Conservation (phyloP, 257 asterid genomes). For the Plantago major region DNA sequence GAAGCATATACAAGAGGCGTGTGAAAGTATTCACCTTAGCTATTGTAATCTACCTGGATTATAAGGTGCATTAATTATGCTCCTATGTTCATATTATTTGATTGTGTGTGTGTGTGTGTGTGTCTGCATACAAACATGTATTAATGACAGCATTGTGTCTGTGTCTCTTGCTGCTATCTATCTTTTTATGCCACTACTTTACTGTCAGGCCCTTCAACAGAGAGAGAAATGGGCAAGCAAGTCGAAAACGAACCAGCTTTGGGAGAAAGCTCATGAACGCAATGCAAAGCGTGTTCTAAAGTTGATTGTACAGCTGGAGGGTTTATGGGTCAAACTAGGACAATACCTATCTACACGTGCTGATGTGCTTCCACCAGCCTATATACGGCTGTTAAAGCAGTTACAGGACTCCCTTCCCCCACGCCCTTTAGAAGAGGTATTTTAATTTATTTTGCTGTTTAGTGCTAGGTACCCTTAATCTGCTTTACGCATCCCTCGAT, state of each 20-base stretch:
- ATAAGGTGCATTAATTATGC: conserved; percentile 53
- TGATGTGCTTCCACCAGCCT: conserved; percentile 95
- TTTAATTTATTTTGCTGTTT: neutral
- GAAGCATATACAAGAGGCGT: conserved; percentile 82
- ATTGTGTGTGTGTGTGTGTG: conserved; percentile 11
- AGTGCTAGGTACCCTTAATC: neutral
- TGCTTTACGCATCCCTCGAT: too few relatives aligned
- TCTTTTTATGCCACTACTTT: conserved; percentile 16
- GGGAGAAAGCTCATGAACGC: conserved; percentile 95
- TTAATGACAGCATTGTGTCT: neutral
- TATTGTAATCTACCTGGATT: conserved; percentile 75
- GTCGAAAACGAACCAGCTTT: conserved; percentile 61
- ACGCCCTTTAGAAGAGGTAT: conserved; percentile 82
- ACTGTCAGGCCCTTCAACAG: conserved; percentile 65
- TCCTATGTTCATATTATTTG: conserved; percentile 14
- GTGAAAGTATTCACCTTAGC: conserved; percentile 79
- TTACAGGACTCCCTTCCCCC: conserved; percentile 98
- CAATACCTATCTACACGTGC: conserved; percentile 98
- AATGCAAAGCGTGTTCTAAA: conserved; percentile 87
- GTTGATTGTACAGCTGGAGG: conserved; percentile 78
- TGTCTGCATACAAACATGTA: too few relatives aligned
- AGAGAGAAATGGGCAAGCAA: conserved; percentile 75
- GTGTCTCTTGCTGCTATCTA: conserved; percentile 10
- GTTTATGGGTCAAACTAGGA: conserved; percentile 97
- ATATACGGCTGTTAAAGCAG: conserved; percentile 74